Evolutionary conservation across 495 filamentous ascomycete genomes (phyloP), one percentile per base, ranked within the genome.

Genomic region (Penicillium roqueforti): DNA sequence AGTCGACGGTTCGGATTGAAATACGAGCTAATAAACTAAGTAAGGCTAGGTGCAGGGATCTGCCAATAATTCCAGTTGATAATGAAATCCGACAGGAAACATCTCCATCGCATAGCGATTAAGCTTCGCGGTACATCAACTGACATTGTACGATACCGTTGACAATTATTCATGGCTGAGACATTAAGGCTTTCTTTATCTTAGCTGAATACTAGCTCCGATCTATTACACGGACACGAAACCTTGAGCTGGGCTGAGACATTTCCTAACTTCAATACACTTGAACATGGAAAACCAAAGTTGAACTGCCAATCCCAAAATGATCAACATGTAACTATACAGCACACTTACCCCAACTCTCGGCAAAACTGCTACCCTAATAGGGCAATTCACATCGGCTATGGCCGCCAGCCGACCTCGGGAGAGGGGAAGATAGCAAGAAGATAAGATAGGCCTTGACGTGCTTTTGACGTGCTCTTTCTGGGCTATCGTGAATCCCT

Each of bases 381-480:
- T 52, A 18, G 39, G 50, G 39, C 50, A 44, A 52, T 44, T 52
- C 29, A 29, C 4, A 19, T 28, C 52, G 52, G 52, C 43, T 40
- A 47, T 11, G 25, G 20, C 52, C 52, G 52, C 43, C 34, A 32
- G 42, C 52, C 43, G 52, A 43, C 37, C 29, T n/a, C n/a, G n/a
- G n/a, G n/a, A n/a, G 22, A 23, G 22, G 22, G 8, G 34, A 32
- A 11, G 14, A 34, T 38, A 54, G 52, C n/a, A 43, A 43, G 52
- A 48, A 54, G 52, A 54, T 54, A 54, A 54, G 52, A 53, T 34
- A 39, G 3, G 8, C 31, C 8, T 23, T 40, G 32, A n/a, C 47
- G 49, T 52, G 38, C 50, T 42, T 4, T 23, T 40, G 32, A n/a
- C 47, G 49, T 52, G 38, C 50, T 42, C 9, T n/a, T n/a, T 41